Base-by-base conservation (phyloP, 2,329 filamentous ascomycete genomes). In the Ophiostoma quercus region DNA sequence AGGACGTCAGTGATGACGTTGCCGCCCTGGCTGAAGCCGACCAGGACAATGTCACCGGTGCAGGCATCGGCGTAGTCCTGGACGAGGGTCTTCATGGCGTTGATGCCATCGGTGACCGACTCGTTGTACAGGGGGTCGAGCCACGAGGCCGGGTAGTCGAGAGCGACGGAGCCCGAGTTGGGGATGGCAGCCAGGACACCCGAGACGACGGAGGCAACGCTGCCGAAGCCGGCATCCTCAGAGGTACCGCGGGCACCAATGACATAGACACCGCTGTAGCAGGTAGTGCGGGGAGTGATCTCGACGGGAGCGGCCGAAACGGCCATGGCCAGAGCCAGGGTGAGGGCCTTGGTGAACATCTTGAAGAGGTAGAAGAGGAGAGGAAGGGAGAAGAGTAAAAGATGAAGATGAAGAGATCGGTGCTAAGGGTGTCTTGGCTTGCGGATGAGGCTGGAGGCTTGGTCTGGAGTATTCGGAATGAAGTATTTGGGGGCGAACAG, bases 1-100 rank as follows among this genome's bases (percentile, higher is more conserved):
- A 70, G 69, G 3, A 39, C 66, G 25, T 70, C 69, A 57, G 69
- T 70, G 57, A 70, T 68, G 25, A 70, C 66, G 32, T 70, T 70
- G 16, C 57, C 69, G 19, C 69, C 69, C 43, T 70, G 69, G 66
- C 69, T 70, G 57, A 66, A 70, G 19, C 69, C 69, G 3, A 65
- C 69, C 14, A 70, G 66, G 37, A 70, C 69, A 66, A 70, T 70
- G 19, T 70, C 66, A 11, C 69, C 69, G 4, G 54, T 29, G 57
- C 69, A 70, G 41, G 9, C 37, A n/a, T 65, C 66, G 41, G 66
- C 69, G 39, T 70, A 70, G 69, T 66, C 43, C 14, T 70, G 6
- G n/a, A 70, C 37, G 34, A 70, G 57, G 6, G 57, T 41, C 2
- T 32, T 70, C 39, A 68, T n/a, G 11, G 66, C 25, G 6, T 70